Percentiles rank a stretch among this genome's conserved stretches.
Evolutionary conservation across 225 moss, liverwort and hornwort species (phyloP).

Genomic region (Anthoceros angustus): DNA sequence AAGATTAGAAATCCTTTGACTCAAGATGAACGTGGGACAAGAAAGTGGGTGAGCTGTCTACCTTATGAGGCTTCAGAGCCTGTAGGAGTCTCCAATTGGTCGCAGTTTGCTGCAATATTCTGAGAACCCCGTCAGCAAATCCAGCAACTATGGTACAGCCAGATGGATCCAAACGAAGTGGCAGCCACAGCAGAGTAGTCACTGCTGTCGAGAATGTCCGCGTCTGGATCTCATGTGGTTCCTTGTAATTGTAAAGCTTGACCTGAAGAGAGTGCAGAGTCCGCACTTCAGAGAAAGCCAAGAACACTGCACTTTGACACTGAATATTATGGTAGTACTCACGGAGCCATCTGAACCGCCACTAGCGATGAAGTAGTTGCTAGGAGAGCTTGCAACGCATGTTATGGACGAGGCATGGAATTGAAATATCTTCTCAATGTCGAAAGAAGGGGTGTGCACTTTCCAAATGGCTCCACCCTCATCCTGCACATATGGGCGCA

Average conservation of each 20-base stretch:
- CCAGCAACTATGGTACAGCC: slow-evolving; percentile 60
- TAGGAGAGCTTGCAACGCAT: slow-evolving; percentile 73
- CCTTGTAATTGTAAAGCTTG: slow-evolving; percentile 59
- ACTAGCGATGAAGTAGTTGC: slow-evolving; percentile 53
- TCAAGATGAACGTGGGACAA: background rate
- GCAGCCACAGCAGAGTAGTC: slow-evolving; percentile 69
- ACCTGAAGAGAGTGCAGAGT: slow-evolving; percentile 25
- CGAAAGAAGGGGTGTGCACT: slow-evolving; percentile 55
- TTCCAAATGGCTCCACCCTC: slow-evolving; percentile 91
- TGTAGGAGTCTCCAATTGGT: slow-evolving; percentile 55
- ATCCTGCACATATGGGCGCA: slow-evolving; percentile 32
- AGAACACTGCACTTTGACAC: background rate
- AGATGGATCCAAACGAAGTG: slow-evolving; percentile 46
- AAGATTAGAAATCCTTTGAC: background rate
- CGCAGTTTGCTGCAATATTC: slow-evolving; percentile 36
- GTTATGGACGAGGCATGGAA: slow-evolving; percentile 76
- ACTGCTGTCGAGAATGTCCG: slow-evolving; percentile 51
- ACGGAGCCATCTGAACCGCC: slow-evolving; percentile 89
- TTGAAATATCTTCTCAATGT: slow-evolving; percentile 61
- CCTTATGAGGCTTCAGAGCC: slow-evolving; percentile 84
- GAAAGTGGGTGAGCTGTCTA: slow-evolving; percentile 15
- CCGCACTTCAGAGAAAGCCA: background rate
- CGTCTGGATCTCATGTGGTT: slow-evolving; percentile 36
- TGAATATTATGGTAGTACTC: slow-evolving; percentile 13
- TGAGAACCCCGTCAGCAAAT: slow-evolving; percentile 63